These are phyloP conservation scores for Colletotrichum coccodes DNA, from an alignment of 2,329 filamentous ascomycete genomes.

Conservation along the genomic window DNA sequence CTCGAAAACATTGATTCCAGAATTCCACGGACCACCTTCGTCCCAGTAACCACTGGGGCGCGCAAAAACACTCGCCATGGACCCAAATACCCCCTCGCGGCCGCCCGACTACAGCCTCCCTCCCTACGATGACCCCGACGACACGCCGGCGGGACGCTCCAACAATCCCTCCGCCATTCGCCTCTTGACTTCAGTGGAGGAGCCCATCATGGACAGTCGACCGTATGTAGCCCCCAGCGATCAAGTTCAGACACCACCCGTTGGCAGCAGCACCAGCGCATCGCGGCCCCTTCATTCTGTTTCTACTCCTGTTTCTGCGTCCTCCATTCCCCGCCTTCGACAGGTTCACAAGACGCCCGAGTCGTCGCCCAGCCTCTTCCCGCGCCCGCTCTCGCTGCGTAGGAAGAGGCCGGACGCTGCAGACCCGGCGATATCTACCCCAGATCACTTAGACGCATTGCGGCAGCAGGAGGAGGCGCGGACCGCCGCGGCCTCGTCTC, in stretches of 20 bases:
- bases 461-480: slow-evolving; percentile 49
- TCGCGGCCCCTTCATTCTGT: slow-evolving; percentile 8
- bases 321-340: slow-evolving; percentile 30
- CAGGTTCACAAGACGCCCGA: slow-evolving; percentile 31
- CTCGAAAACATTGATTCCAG: neutral
- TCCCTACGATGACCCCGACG: slow-evolving; percentile 65
- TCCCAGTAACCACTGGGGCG: slow-evolving; percentile 24
- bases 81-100: slow-evolving; percentile 60
- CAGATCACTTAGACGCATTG: slow-evolving; percentile 47
- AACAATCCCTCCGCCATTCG: slow-evolving; percentile 64
- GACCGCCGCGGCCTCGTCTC: slow-evolving; percentile 32
- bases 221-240: slow-evolving; percentile 61
- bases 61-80: slow-evolving; percentile 49
- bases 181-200: slow-evolving; percentile 71
- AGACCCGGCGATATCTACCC: slow-evolving; percentile 42
- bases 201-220: slow-evolving; percentile 55
- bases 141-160: slow-evolving; percentile 54
- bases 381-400: slow-evolving; percentile 37
- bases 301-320: slow-evolving; percentile 27
- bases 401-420: slow-evolving; percentile 25
- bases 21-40: slow-evolving; percentile 20
- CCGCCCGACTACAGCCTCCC: slow-evolving; percentile 69
- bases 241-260: slow-evolving; percentile 1
- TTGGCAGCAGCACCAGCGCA: neutral
- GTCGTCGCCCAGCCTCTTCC: slow-evolving; percentile 34